Conservation (phyloP, 2,329 filamentous ascomycete species). For the Fusarium subglutinans region DNA sequence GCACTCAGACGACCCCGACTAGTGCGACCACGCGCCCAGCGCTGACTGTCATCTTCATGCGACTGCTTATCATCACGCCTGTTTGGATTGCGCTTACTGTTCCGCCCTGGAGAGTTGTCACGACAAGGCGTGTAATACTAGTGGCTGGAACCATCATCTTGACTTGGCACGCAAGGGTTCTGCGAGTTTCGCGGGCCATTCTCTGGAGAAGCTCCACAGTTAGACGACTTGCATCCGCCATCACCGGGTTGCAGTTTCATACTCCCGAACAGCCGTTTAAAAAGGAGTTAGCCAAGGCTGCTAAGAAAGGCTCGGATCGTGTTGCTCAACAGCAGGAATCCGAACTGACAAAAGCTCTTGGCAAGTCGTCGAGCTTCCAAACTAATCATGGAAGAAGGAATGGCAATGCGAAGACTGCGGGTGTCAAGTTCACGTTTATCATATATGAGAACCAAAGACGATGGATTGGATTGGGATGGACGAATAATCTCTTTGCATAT, state of each 20-base stretch:
- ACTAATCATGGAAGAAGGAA: conserved; percentile 41
- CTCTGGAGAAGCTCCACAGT: conserved; percentile 88
- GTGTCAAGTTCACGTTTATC: conserved; percentile 95
- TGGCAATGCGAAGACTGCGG: conserved; percentile 68
- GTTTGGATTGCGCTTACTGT: conserved; percentile 87
- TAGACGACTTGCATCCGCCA: conserved; percentile 71
- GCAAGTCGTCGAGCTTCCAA: conserved; percentile 39
- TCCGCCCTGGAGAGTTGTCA: conserved; percentile 85
- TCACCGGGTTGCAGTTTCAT: conserved; percentile 84
- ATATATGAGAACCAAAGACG: conserved; percentile 96
- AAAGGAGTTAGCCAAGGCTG: conserved; percentile 41
- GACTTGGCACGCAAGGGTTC: conserved; percentile 91
- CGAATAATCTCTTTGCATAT: conserved; percentile 87
- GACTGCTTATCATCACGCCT: conserved; percentile 87
- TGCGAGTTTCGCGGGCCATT: conserved; percentile 84
- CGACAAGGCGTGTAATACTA: conserved; percentile 84
- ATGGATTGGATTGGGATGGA: conserved; percentile 97
- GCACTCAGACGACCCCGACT: conserved; percentile 88
- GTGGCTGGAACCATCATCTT: conserved; percentile 85
- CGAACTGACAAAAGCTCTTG: conserved; percentile 58
- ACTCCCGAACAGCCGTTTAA: conserved; percentile 52
- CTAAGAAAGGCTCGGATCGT: conserved; percentile 29
- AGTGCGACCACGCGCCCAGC: conserved; percentile 91
- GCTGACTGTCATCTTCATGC: conserved; percentile 86
- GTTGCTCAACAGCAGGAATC: conserved; percentile 48